Conservation (phyloP, 495 filamentous ascomycete genomes). For the Mycothermus thermophilus region DNA sequence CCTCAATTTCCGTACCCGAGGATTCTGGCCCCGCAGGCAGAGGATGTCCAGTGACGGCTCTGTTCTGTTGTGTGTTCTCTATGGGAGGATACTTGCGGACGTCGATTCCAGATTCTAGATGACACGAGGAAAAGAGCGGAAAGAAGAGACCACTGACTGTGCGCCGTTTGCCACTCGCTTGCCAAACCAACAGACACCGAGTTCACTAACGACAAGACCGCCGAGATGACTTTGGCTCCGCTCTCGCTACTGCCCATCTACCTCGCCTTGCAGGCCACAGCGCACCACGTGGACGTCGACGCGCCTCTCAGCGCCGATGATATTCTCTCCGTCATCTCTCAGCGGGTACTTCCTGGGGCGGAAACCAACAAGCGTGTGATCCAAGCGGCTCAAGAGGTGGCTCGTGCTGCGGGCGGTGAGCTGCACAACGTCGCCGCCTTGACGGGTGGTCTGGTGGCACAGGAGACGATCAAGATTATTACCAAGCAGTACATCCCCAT, state of each 20-base stretch:
- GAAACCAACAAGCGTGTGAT: constrained; percentile 31
- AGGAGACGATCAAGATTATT: constrained; percentile 91
- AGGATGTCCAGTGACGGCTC: not conserved
- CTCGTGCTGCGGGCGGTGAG: constrained; percentile 69
- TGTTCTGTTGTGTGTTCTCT: not conserved
- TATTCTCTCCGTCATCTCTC: constrained; percentile 22
- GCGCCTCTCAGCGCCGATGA: constrained; percentile 18
- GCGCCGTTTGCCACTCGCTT: too few species aligned
- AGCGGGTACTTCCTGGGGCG: constrained; percentile 32
- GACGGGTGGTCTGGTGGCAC: constrained; percentile 81
- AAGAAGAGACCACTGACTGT: constrained; percentile 1
- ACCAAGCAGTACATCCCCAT: constrained; percentile 94
- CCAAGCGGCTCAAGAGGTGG: constrained; percentile 49
- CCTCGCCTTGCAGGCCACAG: constrained; percentile 53
- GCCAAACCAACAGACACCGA: constrained; percentile 19
- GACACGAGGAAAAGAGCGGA: constrained; percentile 4
- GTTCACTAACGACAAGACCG: constrained; percentile 27
- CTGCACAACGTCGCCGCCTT: constrained; percentile 90
- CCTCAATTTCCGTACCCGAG: not conserved
- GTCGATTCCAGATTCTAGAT: too few species aligned
- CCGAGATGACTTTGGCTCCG: constrained; percentile 30
- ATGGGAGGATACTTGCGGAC: constrained; percentile 1
- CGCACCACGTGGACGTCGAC: constrained; percentile 17
- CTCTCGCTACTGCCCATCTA: constrained; percentile 63
- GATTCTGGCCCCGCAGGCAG: too few species aligned